These are phyloP conservation scores for Tolypocladium tropicale DNA, from an alignment of 2,329 filamentous ascomycete genomes.

Conservation along the genomic window DNA sequence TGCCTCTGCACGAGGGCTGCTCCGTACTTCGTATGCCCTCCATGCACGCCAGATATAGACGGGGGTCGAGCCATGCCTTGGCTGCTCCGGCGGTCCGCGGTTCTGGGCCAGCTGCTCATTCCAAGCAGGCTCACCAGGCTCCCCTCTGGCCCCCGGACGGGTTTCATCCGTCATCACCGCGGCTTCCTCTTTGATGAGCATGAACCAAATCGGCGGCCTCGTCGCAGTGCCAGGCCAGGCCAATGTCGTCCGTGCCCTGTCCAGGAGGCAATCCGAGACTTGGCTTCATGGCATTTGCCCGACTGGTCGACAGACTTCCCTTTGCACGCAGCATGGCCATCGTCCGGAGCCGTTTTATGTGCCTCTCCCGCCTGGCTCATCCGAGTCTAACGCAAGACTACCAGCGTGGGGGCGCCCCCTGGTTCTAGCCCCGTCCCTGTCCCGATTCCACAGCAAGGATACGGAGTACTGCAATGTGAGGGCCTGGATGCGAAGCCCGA, in stretches of 20 bases:
- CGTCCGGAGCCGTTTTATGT: conserved; percentile 1
- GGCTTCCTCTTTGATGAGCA: neutral
- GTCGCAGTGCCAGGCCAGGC: neutral
- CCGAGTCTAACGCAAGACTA: conserved; percentile 1
- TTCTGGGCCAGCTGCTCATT: neutral
- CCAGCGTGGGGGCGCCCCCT: neutral
- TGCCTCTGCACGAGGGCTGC: no score
- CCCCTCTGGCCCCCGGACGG: neutral
- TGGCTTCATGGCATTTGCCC: conserved; percentile 2
- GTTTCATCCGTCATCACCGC: conserved; percentile 1
- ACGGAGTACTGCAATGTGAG: neutral
- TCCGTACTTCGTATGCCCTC: no score
- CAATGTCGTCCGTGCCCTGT: neutral
- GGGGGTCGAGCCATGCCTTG: neutral
- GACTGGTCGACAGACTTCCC: conserved; percentile 1
- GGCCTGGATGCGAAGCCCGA: neutral
- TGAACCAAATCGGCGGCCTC: neutral
- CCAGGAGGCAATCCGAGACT: conserved; percentile 1
- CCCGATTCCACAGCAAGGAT: neutral
- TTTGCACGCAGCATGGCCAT: neutral
- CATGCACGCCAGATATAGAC: neutral
- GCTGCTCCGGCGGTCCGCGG: conserved; percentile 2
- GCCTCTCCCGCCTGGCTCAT: neutral
- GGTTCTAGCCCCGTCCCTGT: neutral
- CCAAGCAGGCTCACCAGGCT: neutral